phyloP scores from a whole-genome alignment of 176 grass and related monocot genomes.

The Secale cereale region DNA sequence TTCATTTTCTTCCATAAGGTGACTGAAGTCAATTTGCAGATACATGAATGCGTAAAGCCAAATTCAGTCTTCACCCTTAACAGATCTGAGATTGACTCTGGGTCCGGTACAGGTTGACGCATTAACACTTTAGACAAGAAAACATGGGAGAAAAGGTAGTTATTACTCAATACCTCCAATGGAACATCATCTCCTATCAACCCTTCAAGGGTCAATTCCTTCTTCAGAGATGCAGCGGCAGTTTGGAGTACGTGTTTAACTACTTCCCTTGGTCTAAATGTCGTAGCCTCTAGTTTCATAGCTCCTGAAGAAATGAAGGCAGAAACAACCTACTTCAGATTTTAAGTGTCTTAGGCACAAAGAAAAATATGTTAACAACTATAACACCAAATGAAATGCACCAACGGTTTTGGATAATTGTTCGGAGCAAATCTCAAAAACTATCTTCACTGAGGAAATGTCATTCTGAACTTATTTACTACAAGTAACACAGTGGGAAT shows the following conservation, averaged over 20 bases:
- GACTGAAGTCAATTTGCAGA: conserved; percentile 6
- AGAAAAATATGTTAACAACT: conserved; percentile 19
- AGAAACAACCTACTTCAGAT: conserved; percentile 24
- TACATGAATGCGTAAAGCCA: conserved; percentile 3
- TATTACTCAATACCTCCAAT: conserved; percentile 58
- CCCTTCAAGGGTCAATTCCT: conserved; percentile 87
- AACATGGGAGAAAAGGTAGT: neutral
- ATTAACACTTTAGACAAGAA: conserved; percentile 2
- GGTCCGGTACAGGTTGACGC: too few species aligned
- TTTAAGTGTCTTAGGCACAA: conserved; percentile 14
- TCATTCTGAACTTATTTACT: neutral
- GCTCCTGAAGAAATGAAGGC: conserved; percentile 50
- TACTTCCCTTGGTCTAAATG: conserved; percentile 97
- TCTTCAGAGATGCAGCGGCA: conserved; percentile 92
- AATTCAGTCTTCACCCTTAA: too few species aligned
- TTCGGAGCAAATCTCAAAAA: conserved; percentile 13
- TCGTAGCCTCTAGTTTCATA: conserved; percentile 89
- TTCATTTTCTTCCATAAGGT: neutral
- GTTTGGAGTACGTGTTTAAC: conserved; percentile 96
- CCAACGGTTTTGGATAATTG: conserved; percentile 8
- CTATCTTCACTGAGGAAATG: neutral
- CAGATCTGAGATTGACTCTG: too few species aligned
- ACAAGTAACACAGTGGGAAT: neutral
- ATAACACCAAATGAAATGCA: conserved; percentile 13
- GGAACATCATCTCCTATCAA: conserved; percentile 79